Base-by-base conservation (phyloP, 805 yeast species). In the Blastobotrys robertii region DNA sequence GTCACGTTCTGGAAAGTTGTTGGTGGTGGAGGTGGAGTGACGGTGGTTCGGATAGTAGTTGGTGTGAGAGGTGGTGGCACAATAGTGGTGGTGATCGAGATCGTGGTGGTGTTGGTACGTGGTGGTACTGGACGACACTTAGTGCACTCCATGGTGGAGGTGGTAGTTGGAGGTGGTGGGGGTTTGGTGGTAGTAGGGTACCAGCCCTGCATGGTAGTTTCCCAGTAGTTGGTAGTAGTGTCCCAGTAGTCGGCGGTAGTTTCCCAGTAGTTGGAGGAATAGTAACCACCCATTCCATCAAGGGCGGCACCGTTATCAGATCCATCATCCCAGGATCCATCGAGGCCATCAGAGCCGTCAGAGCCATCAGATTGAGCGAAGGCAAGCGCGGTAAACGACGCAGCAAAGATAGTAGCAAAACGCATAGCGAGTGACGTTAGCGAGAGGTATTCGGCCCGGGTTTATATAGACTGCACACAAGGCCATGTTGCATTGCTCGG, bases 151-250 rank as follows among this genome's bases (percentile, higher is more conserved):
- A 4, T 19, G 6, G 25, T 19, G 25, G 25, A 19, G 25, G 25
- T 19, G 6, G 25, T 19, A 6, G 25, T 19, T 19, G 25, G 25
- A 4, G 25, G 25, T 19, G 25, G 25, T 19, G 25, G 25, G 34
- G n/a, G 12, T 8, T 14, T 13, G 35, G 11, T 19, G 35, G 30
- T 10, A 29, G n/a, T 14, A 28, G 16, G 14, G 34, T 22, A 14
- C 12, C 34, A 12, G 40, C 19, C 9, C 34, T 14, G 38, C 30
- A 12, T 38, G 41, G 41, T 28, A 34, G 31, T 12, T 30, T 34
- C 12, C 35, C 31, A 28, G 33, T 30, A 29, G 35, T 30, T 12
- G 33, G 9, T 10, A 29, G n/a, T 14, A 28, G 16, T 8, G 34
- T 22, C 5, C 12, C 34, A 12, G 40, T n/a, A 3, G 34, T 14